These are phyloP conservation scores for Amanita exitialis DNA, from an alignment of 768 basidiomycete genomes.

Conservation along the genomic window DNA sequence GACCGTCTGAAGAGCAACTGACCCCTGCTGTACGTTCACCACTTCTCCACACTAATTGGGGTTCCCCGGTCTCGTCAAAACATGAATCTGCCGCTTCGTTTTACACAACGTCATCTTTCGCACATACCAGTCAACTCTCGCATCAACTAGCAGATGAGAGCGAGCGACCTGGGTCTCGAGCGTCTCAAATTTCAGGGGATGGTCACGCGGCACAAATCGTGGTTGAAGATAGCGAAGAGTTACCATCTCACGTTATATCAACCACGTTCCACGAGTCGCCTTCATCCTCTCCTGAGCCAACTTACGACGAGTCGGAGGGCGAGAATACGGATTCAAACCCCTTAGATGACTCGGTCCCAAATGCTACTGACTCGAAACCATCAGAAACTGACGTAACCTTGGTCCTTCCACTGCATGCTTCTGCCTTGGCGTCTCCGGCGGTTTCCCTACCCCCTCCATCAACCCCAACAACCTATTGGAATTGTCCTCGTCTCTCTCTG, in stretches of 20 bases:
- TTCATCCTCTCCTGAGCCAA: constrained; percentile 16
- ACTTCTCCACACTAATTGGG: constrained; percentile 30
- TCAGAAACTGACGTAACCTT: not conserved
- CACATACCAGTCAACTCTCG: constrained; percentile 5
- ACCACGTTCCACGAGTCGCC: constrained; percentile 9
- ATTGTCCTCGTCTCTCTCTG: constrained; percentile 21
- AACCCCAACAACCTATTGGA: constrained; percentile 6
- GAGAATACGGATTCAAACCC: constrained; percentile 13
- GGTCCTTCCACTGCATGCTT: not conserved
- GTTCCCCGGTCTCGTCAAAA: constrained; percentile 22
- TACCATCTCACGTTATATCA: constrained; percentile 16
- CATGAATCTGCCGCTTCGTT: constrained; percentile 8
- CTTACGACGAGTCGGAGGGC: constrained; percentile 6
- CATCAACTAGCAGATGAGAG: constrained; percentile 8
- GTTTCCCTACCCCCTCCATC: constrained; percentile 6
- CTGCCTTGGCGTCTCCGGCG: not conserved
- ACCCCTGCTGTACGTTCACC: constrained; percentile 24
- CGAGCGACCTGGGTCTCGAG: constrained; percentile 10
- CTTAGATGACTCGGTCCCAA: constrained; percentile 18
- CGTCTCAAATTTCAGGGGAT: constrained; percentile 7
- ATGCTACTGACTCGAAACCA: not conserved
- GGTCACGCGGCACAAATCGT: constrained; percentile 26
- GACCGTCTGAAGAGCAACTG: not conserved
- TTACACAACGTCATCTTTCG: not conserved
- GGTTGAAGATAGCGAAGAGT: constrained; percentile 36